These are phyloP conservation scores for Naganishia friedmannii DNA, from an alignment of 768 basidiomycete species.

Conservation along the genomic window DNA sequence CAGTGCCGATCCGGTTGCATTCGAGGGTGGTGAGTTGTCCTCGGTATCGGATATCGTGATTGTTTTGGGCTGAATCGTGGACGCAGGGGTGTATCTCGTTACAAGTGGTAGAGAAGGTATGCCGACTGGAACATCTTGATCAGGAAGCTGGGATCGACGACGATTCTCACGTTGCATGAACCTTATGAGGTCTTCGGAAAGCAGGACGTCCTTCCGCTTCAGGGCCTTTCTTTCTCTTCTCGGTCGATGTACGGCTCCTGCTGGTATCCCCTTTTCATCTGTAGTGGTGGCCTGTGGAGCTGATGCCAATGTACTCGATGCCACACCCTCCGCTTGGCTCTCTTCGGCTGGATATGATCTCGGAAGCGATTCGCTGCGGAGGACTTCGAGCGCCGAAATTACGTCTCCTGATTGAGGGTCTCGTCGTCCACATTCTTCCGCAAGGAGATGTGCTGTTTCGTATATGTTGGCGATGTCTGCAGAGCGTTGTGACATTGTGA, in stretches of 20 bases:
- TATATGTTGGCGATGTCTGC: slow-evolving; percentile 21
- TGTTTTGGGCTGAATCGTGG: not conserved
- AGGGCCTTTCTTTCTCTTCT: slow-evolving; percentile 7
- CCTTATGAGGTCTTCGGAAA: slow-evolving; percentile 15
- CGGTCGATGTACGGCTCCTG: not conserved
- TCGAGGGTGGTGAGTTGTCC: not conserved
- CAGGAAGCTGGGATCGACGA: not conserved
- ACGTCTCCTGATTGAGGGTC: slow-evolving; percentile 11
- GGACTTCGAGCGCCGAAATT: slow-evolving; percentile 7
- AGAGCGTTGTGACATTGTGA: not conserved
- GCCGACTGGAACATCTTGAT: not conserved
- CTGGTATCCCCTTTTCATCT: too few relatives aligned
- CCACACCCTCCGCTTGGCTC: not conserved
- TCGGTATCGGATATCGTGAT: slow-evolving; percentile 7
- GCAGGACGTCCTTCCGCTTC: not conserved
- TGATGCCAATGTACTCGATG: not conserved
- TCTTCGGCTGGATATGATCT: not conserved
- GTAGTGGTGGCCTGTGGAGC: not conserved
- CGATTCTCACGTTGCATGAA: slow-evolving; percentile 21
- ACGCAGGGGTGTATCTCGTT: not conserved
- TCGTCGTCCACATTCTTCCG: slow-evolving; percentile 9
- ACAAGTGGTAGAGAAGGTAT: slow-evolving; percentile 12
- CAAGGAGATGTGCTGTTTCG: slow-evolving; percentile 11
- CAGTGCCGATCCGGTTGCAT: not conserved
- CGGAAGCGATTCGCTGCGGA: slow-evolving; percentile 7